Percentiles rank a stretch among this genome's conserved stretches.
Evolutionary conservation across 805 yeast genomes (phyloP).

Genomic region (Kurtzmaniella cleridarum): DNA sequence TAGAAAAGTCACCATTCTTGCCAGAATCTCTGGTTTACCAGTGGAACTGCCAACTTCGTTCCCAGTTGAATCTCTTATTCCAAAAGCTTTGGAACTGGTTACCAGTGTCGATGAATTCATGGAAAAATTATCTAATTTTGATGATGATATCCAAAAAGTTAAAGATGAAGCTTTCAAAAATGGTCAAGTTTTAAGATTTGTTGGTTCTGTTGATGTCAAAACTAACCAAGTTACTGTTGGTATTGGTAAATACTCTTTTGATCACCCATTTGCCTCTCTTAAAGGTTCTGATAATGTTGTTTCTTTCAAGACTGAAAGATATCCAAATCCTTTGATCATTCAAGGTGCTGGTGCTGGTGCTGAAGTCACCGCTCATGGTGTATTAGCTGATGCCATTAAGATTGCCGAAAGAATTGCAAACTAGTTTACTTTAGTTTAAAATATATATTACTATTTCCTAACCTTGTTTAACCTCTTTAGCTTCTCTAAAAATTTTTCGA

Average conservation of each 20-base stretch:
- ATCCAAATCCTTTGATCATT: slow-evolving; percentile 84
- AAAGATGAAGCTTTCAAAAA: slow-evolving; percentile 78
- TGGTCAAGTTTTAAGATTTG: slow-evolving; percentile 86
- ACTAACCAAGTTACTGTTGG: slow-evolving; percentile 74
- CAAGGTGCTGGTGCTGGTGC: slow-evolving; percentile 98
- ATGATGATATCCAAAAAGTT: slow-evolving; percentile 67
- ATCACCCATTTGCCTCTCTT: slow-evolving; percentile 94
- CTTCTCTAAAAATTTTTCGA: slow-evolving; percentile 52
- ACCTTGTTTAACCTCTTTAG: slow-evolving; percentile 34
- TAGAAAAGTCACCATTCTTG: slow-evolving; percentile 93
- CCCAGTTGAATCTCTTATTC: slow-evolving; percentile 92
- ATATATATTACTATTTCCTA: slow-evolving; percentile 1
- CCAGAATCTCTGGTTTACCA: slow-evolving; percentile 83
- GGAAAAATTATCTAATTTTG: slow-evolving; percentile 76
- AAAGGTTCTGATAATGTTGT: slow-evolving; percentile 96
- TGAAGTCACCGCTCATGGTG: slow-evolving; percentile 72
- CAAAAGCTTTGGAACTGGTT: slow-evolving; percentile 73
- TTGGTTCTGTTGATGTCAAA: slow-evolving; percentile 81
- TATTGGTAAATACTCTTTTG: slow-evolving; percentile 75
- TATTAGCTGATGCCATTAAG: slow-evolving; percentile 87
- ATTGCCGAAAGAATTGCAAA: slow-evolving; percentile 78
- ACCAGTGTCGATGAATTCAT: slow-evolving; percentile 73
- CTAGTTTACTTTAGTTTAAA: slow-evolving; percentile 9
- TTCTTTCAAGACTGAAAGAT: slow-evolving; percentile 86
- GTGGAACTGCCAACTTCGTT: slow-evolving; percentile 87